Base-by-base conservation (phyloP, 164 flowering plant genomes). In the Nymphaea thermarum region DNA sequence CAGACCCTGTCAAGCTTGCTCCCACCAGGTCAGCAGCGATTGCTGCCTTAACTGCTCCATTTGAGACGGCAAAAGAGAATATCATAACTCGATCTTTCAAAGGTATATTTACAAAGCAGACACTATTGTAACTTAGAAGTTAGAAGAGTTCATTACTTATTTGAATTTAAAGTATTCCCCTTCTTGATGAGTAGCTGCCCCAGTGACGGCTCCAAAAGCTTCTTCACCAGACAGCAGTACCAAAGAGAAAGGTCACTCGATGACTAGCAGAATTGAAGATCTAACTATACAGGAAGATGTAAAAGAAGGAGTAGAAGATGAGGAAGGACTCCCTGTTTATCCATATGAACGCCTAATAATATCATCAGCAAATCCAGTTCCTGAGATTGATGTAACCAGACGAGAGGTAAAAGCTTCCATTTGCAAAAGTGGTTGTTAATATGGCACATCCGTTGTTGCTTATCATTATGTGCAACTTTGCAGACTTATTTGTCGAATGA, bases 341-440 rank as follows among this genome's bases (percentile, higher is more conserved):
- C 99, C 99, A 42, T 94, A 90, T 70, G 97, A 91, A n/a, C 90
- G 97, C 65, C 87, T 94, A 5, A 85, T 68, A 74, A 80, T 75
- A 62, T 62, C 73, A 18, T 86, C 99, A 14, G 43, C 78, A 1
- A 92, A 94, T 74, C 95, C 96, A 67, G 86, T 82, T 67, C 17
- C 85, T 43, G 98, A 88, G 36, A 90, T 94, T 68, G 99, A 94
- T 72, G 87, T 91, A 43, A 91, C 99, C 66, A 94, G 86, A 78
- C 79, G 99, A 74, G 99, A 94, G 98, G 99, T 91, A 77, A 71
- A 36, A 47, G 6, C 2, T 4, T 47, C 55, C 7, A 14, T 47
- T 47, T 47, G 36, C 36, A 25, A 25, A 25, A 25, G 36, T 25
- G 36, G 36, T 25, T 25, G 36, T 25, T 25, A 25, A 25, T 25